phyloP scores from a whole-genome alignment of 495 filamentous ascomycete species.

The Chaetomium cochliodes region DNA sequence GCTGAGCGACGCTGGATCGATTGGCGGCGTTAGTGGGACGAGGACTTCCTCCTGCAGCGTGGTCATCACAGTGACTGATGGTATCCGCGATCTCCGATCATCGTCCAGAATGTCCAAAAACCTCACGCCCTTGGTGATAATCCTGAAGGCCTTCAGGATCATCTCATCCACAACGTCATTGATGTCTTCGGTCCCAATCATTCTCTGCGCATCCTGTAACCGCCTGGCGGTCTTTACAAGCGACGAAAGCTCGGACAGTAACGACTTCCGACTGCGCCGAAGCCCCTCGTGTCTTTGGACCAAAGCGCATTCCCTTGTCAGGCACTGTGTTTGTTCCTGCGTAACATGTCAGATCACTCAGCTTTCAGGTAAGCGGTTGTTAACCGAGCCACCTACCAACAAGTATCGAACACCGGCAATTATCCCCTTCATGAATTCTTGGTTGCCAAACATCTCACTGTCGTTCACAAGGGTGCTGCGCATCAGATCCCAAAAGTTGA shows the following conservation, averaged over 20 bases:
- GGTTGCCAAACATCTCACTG: conserved; percentile 72
- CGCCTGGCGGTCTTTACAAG: conserved; percentile 84
- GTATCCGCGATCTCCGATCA: conserved; percentile 51
- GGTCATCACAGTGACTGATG: conserved; percentile 56
- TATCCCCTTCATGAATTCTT: conserved; percentile 86
- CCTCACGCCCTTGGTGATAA: conserved; percentile 83
- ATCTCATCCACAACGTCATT: conserved; percentile 86
- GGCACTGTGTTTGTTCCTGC: conserved; percentile 83
- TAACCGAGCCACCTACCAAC: conserved; percentile 59
- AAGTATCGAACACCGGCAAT: conserved; percentile 91
- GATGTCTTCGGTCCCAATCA: conserved; percentile 53
- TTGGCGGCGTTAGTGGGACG: conserved; percentile 71
- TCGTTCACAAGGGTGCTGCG: conserved; percentile 62
- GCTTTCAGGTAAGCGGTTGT: not conserved
- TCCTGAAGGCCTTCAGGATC: conserved; percentile 88
- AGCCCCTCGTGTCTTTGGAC: conserved; percentile 74
- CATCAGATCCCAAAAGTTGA: conserved; percentile 91
- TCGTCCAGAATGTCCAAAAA: conserved; percentile 91
- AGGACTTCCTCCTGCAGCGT: conserved; percentile 62
- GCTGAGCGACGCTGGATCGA: conserved; percentile 53
- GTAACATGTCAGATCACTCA: conserved; percentile 21
- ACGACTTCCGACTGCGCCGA: conserved; percentile 74
- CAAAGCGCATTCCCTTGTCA: conserved; percentile 74
- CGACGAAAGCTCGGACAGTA: conserved; percentile 84
- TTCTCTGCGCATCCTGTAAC: conserved; percentile 63